Percentiles rank a stretch among this genome's conserved stretches.
phyloP scores from a whole-genome alignment of 352 stramenopile genomes.

The Globisporangium middletonii region DNA sequence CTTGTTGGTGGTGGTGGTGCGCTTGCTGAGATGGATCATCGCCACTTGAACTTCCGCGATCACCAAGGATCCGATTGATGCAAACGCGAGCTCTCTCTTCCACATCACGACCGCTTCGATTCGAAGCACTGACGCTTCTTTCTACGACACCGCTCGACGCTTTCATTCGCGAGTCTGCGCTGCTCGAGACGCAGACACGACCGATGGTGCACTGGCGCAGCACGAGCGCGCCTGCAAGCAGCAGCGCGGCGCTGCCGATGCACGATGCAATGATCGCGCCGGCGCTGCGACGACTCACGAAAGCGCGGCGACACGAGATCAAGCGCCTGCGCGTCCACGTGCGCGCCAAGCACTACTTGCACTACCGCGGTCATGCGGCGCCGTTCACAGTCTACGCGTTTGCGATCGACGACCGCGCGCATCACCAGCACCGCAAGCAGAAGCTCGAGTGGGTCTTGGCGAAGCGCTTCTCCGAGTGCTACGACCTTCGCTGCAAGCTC shows the following conservation, averaged over 20 bases:
- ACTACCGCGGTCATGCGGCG: constrained; percentile 17
- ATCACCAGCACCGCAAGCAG: constrained; percentile 10
- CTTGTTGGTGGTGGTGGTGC: too few relatives aligned
- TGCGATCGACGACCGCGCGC: constrained; percentile 36
- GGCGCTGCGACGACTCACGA: constrained; percentile 9
- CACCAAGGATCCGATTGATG: too few relatives aligned
- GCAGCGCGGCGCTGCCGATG: too few relatives aligned
- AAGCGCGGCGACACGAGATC: constrained; percentile 41
- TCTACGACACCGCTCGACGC: too few relatives aligned
- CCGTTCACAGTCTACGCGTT: constrained; percentile 68
- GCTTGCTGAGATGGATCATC: too few relatives aligned
- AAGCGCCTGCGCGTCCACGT: constrained; percentile 43
- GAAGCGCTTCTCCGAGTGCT: constrained; percentile 70
- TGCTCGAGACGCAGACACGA: neutral
- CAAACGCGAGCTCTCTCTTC: too few relatives aligned
- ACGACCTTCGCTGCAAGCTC: constrained; percentile 38
- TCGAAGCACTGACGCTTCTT: too few relatives aligned
- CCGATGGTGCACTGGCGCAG: neutral
- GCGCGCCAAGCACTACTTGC: constrained; percentile 25
- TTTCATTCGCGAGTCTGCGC: too few relatives aligned
- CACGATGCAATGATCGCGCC: neutral
- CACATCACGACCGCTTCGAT: too few relatives aligned
- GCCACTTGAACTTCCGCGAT: too few relatives aligned
- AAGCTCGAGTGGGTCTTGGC: constrained; percentile 36
- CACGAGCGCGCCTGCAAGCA: neutral